Evolutionary conservation across 1,284 basidiomycete genomes (phyloP).

Genomic region (Marasmius fiardii): DNA sequence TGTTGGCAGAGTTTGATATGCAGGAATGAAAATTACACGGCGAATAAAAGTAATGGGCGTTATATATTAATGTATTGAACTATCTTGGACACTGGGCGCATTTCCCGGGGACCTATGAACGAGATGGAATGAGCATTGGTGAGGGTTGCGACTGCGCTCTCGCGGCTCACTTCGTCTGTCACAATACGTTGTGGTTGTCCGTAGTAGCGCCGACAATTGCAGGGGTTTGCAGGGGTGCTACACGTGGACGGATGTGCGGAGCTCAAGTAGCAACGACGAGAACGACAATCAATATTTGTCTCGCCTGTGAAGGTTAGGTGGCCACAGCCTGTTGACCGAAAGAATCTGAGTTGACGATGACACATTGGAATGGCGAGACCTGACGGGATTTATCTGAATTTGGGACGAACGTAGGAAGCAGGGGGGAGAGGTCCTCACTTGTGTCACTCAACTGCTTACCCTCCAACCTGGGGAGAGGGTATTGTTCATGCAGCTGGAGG

Average conservation of each 20-base stretch:
- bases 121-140: slow-evolving; percentile 9
- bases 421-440: not conserved
- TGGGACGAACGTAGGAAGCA: slow-evolving; percentile 17
- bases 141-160: not conserved
- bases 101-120: slow-evolving; percentile 34
- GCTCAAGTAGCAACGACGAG: slow-evolving; percentile 43
- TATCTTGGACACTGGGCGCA: slow-evolving; percentile 36
- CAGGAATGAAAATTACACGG: slow-evolving; percentile 9
- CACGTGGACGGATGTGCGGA: slow-evolving; percentile 46
- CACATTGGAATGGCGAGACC: slow-evolving; percentile 44
- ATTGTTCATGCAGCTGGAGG: not conserved
- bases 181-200: slow-evolving; percentile 31
- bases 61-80: slow-evolving; percentile 5
- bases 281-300: slow-evolving; percentile 50
- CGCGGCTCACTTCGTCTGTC: slow-evolving; percentile 31
- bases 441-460: too few species aligned
- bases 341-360: slow-evolving; percentile 56
- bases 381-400: slow-evolving; percentile 14
- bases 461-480: not conserved
- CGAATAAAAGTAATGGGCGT: slow-evolving; percentile 7
- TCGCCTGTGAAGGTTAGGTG: slow-evolving; percentile 54
- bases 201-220: slow-evolving; percentile 58
- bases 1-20: slow-evolving; percentile 58
- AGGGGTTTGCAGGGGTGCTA: slow-evolving; percentile 28
- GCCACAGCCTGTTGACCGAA: slow-evolving; percentile 45